Percentiles rank a stretch among this genome's conserved stretches.
Evolutionary conservation across 805 yeast species (phyloP).

Genomic region (Candida pseudoglaebosa): DNA sequence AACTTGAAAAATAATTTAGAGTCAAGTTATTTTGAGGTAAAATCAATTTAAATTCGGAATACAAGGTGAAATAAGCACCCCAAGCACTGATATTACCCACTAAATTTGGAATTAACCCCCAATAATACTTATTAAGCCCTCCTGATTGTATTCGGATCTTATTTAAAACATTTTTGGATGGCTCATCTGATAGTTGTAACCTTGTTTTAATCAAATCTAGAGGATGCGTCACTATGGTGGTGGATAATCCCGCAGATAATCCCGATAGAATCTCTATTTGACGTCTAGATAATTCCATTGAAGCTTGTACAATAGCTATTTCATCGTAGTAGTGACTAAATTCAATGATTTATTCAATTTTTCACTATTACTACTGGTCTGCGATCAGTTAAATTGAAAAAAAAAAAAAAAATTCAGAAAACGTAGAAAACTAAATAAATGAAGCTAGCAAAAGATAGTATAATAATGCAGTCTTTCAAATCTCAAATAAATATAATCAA

Average conservation of each 20-base stretch:
- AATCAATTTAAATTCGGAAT: conserved; percentile 52
- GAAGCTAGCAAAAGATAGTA: no score
- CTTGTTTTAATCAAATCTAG: conserved; percentile 81
- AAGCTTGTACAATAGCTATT: background rate
- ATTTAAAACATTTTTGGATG: background rate
- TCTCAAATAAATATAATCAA: no score
- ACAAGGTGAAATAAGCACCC: conserved; percentile 81
- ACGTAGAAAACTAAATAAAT: no score
- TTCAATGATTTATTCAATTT: background rate
- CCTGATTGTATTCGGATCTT: conserved; percentile 11
- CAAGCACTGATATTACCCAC: conserved; percentile 85
- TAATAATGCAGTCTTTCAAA: no score
- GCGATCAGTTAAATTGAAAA: no score
- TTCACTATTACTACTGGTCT: background rate
- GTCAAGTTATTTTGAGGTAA: conserved; percentile 14
- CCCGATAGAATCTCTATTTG: conserved; percentile 66
- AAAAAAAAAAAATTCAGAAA: no score
- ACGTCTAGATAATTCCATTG: conserved; percentile 13
- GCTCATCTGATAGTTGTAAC: conserved; percentile 53
- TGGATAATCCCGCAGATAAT: conserved; percentile 70
- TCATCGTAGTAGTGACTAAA: background rate
- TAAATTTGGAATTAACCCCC: conserved; percentile 79
- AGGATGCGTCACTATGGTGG: conserved; percentile 85
- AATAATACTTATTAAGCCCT: conserved; percentile 43
- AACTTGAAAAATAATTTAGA: conserved; percentile 31